Evolutionary conservation across 768 basidiomycete genomes (phyloP).

Genomic region (Termitomyces sp.): DNA sequence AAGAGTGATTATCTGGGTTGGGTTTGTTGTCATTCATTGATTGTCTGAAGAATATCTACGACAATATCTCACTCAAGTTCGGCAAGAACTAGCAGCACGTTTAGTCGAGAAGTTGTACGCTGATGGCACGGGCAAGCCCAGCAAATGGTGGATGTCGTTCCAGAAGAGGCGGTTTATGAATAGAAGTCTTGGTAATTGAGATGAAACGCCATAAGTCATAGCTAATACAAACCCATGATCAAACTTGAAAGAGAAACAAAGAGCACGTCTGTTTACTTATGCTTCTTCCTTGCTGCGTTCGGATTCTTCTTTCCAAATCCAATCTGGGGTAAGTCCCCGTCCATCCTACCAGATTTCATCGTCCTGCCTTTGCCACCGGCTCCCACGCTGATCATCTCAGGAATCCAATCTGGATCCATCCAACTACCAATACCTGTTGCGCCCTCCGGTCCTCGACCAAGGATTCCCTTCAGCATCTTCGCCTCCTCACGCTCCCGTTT

Average conservation of each 20-base stretch:
- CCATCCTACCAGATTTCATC: constrained; percentile 41
- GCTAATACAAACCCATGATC: constrained; percentile 7
- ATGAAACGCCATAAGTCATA: constrained; percentile 16
- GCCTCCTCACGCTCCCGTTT: constrained; percentile 75
- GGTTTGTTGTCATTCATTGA: constrained; percentile 6
- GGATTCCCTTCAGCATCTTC: constrained; percentile 59
- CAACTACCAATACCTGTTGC: constrained; percentile 64
- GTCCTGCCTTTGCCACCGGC: constrained; percentile 68
- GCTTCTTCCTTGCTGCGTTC: constrained; percentile 63
- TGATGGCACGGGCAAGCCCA: constrained; percentile 90
- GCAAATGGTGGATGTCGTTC: constrained; percentile 99
- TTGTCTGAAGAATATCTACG: constrained; percentile 69
- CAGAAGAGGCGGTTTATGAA: constrained; percentile 97
- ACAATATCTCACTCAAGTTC: constrained; percentile 86
- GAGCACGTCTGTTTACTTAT: constrained; percentile 39
- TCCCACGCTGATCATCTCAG: constrained; percentile 66
- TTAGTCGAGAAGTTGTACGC: constrained; percentile 87
- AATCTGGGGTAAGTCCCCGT: constrained; percentile 73
- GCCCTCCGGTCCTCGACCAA: constrained; percentile 40
- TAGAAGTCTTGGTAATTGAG: constrained; percentile 70
- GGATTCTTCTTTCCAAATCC: constrained; percentile 89
- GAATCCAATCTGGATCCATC: constrained; percentile 96
- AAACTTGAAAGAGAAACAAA: constrained; percentile 13
- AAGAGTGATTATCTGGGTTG: constrained; percentile 7
- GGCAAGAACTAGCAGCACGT: constrained; percentile 86